A percentile compares a stretch with the other conserved stretches of the same genome.
Conservation (phyloP, 2,329 filamentous ascomycete species). For the Bipolaris victoriae region DNA sequence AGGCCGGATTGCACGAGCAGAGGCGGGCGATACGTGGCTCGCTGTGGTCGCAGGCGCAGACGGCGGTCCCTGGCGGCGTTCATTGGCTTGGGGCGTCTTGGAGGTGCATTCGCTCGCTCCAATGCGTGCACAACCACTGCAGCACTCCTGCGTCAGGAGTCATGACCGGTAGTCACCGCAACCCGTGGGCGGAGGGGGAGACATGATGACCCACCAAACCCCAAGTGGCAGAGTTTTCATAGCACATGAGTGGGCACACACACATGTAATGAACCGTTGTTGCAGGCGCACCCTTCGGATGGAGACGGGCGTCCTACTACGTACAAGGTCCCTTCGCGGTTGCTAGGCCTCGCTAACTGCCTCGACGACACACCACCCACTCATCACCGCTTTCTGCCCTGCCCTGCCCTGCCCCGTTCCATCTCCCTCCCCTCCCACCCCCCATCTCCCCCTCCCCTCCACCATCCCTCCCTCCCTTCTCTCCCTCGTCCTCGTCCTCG, state of each 20-base stretch:
- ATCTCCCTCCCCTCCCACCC: constrained; percentile 3
- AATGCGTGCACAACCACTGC: constrained; percentile 36
- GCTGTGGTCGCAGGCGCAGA: constrained; percentile 29
- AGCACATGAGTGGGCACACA: constrained; percentile 24
- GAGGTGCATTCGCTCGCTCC: constrained; percentile 17
- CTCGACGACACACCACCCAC: constrained; percentile 11
- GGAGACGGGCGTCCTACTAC: constrained; percentile 9
- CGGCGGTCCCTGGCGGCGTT: constrained; percentile 33
- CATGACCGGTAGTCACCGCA: constrained; percentile 32
- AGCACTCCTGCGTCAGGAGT: constrained; percentile 23
- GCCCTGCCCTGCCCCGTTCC: background rate
- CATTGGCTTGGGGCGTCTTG: constrained; percentile 27
- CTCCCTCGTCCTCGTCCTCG: background rate
- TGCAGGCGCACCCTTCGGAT: constrained; percentile 20
- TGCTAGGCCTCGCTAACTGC: constrained; percentile 17
- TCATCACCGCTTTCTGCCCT: constrained; percentile 4
- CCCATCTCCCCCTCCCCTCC: background rate
- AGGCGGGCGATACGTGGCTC: constrained; percentile 36
- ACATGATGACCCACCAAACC: constrained; percentile 28
- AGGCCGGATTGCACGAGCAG: constrained; percentile 11
- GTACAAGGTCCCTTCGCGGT: constrained; percentile 9
- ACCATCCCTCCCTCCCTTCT: constrained; percentile 11
- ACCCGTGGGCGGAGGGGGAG: constrained; percentile 21
- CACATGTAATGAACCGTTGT: constrained; percentile 29
- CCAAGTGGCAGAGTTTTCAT: constrained; percentile 30